phyloP scores from a whole-genome alignment of 148 eudicot genomes.

The Heliamphora exappendiculata region DNA sequence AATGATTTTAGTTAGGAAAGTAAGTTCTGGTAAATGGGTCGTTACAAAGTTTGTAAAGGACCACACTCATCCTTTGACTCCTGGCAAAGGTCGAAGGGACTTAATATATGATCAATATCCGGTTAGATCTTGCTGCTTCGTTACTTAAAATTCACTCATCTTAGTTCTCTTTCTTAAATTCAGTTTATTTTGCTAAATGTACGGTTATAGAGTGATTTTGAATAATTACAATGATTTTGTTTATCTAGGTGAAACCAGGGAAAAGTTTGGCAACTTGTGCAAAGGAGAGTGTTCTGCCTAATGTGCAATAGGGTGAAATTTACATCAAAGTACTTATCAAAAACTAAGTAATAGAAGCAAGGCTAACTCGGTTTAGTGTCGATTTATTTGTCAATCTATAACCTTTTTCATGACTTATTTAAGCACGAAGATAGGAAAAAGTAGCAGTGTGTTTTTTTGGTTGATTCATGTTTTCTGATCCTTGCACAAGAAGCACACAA shows the following conservation, averaged over 20 bases:
- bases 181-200: background rate
- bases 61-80: slow-evolving; percentile 77
- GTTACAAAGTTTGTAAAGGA: slow-evolving; percentile 85
- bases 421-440: background rate
- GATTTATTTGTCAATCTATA: background rate
- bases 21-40: slow-evolving; percentile 77
- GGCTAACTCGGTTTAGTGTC: background rate
- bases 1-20: slow-evolving; percentile 84
- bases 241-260: background rate
- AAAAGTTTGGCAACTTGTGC: background rate
- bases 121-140: slow-evolving; percentile 38
- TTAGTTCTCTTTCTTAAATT: background rate
- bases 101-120: slow-evolving; percentile 75
- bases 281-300: background rate
- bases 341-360: background rate
- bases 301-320: background rate
- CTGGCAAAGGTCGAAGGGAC: slow-evolving; percentile 87
- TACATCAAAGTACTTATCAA: background rate
- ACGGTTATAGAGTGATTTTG: background rate
- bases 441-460: background rate
- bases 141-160: background rate
- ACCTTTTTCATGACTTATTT: background rate
- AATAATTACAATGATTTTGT: background rate
- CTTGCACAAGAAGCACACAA: no score
- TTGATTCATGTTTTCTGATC: no score